A percentile compares a stretch with the other conserved stretches of the same genome.
These are phyloP conservation scores for Corchorus olitorius DNA, from an alignment of 345 rosid genomes.

Conservation along the genomic window DNA sequence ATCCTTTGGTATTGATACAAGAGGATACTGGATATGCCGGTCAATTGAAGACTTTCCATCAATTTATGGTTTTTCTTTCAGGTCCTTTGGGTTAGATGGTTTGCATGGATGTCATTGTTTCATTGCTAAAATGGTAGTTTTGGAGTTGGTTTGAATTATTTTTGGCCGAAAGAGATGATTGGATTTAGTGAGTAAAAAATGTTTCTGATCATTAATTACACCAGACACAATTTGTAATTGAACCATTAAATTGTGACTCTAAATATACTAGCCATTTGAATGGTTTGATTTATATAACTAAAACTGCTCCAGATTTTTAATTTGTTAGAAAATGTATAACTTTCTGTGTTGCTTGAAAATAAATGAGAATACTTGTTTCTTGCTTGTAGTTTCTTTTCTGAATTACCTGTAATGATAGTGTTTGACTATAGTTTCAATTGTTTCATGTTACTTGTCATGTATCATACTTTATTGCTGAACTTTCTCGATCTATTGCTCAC, in stretches of 20 bases:
- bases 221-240: background rate
- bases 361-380: background rate
- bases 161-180: background rate
- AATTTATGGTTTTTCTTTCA: background rate
- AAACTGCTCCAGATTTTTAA: background rate
- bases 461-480: background rate
- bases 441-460: background rate
- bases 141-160: no score
- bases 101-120: background rate
- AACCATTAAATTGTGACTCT: background rate
- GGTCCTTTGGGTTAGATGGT: background rate
- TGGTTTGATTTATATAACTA: conserved; percentile 1
- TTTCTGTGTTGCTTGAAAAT: conserved; percentile 2
- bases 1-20: background rate
- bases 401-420: background rate
- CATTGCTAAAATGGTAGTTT: background rate
- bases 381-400: background rate
- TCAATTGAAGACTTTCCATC: background rate
- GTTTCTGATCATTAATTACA: background rate
- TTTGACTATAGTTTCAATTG: background rate
- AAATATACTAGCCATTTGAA: background rate
- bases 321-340: background rate
- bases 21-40: background rate
- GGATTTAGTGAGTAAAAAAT: background rate
- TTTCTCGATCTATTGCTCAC: conserved; percentile 10